Conservation (phyloP, 2,329 filamentous ascomycete species). For the Microcyclospora pomicola region DNA sequence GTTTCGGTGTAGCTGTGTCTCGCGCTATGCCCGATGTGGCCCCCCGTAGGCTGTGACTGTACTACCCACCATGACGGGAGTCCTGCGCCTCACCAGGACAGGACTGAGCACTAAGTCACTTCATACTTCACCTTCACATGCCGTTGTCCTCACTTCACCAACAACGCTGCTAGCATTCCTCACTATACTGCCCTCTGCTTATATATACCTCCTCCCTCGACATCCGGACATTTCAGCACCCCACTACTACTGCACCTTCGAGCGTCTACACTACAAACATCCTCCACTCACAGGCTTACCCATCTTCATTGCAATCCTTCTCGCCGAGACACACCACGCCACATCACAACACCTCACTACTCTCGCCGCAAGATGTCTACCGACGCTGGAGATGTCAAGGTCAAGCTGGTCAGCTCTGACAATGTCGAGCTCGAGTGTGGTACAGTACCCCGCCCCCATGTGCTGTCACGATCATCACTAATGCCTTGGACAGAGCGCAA, state of each 20-base stretch:
- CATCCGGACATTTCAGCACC: background rate
- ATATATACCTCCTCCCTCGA: background rate
- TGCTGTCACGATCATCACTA: slow-evolving; percentile 3
- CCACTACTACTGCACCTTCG: background rate
- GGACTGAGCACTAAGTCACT: too few relatives aligned
- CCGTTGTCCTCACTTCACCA: too few relatives aligned
- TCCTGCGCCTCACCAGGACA: too few relatives aligned
- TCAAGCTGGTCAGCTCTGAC: slow-evolving; percentile 34
- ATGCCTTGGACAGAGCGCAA: slow-evolving; percentile 45
- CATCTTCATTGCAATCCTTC: slow-evolving; percentile 4
- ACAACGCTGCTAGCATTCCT: too few relatives aligned
- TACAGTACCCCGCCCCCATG: slow-evolving; percentile 9
- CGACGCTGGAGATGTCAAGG: slow-evolving; percentile 20
- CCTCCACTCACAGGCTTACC: slow-evolving; percentile 1
- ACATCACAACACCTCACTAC: slow-evolving; percentile 5
- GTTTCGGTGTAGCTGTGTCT: too few relatives aligned
- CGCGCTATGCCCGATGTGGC: too few relatives aligned
- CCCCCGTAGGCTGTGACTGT: too few relatives aligned
- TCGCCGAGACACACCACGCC: too few relatives aligned
- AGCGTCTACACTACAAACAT: slow-evolving; percentile 3
- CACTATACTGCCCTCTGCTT: too few relatives aligned
- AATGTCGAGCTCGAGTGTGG: slow-evolving; percentile 31
- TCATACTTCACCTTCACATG: too few relatives aligned
- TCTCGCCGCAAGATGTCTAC: slow-evolving; percentile 24
- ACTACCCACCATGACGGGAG: too few relatives aligned